Base-by-base conservation (phyloP, 192 early-diverging fungal species). In the Obelidium mucronatum region DNA sequence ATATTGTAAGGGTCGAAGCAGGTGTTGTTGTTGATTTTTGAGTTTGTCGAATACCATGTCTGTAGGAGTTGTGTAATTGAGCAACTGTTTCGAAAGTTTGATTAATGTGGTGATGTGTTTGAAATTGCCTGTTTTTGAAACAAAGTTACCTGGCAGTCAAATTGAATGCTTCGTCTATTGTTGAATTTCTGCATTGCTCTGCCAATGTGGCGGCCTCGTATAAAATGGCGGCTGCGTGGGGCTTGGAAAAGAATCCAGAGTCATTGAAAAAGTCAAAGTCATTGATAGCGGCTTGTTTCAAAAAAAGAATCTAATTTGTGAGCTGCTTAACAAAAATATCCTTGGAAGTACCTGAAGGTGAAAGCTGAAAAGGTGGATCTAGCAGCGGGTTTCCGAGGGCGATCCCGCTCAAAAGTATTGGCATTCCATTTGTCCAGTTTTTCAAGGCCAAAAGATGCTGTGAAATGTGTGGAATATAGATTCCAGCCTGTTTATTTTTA, bases 331-430 rank as follows among this genome's bases (percentile, higher is more conserved):
- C 8, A 48, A 15, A 48, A 15, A 48, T 48, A 19, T 48, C 0
- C 8, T 6, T 48, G 44, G 8, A 48, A 6, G 44, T 19, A 48
- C 8, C 44, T 48, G 44, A 48, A 15, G 44, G 44, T 48, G 44
- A 19, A 19, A 15, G 19, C 44, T 48, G 44, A 6, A 48, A 48
- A 48, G 40, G 33, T 2, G 58, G 81, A 55, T 88, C 87, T 11
- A 84, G 83, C 78, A 85, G 34, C 33, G 78, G 81, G 66, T 88
- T 89, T 40, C 87, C 87, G 6, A 87, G 40, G 0, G 85, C 78
- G 28, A 90, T 68, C 22, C 89, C 89, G 28, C 73, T 82, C 51
- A 90, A 60, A 2, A 65, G 65, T 60, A 90, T 79, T 24, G 28
- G 42, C 31, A 30, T 26, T 30, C 44, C 33, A 33, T 42, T 31